A percentile compares a stretch with the other conserved stretches of the same genome.
Conservation (phyloP, 768 basidiomycete species). For the Suillus subluteus region DNA sequence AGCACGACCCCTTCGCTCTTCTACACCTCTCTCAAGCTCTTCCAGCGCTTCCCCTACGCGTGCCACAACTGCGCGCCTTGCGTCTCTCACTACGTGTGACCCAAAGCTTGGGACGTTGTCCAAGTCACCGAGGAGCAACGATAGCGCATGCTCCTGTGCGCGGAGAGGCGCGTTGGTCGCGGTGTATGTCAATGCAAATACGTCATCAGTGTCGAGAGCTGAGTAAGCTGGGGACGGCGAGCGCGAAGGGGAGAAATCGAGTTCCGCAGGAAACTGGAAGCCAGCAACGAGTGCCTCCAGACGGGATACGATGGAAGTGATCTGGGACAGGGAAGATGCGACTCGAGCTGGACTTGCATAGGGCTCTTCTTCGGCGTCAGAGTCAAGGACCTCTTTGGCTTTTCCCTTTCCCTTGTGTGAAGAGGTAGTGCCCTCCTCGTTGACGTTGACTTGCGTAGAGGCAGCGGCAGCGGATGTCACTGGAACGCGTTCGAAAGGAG, state of each 20-base stretch:
- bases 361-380: slow-evolving; percentile 14
- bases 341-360: slow-evolving; percentile 18
- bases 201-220: slow-evolving; percentile 16
- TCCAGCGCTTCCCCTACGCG: slow-evolving; percentile 60
- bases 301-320: slow-evolving; percentile 45
- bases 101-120: slow-evolving; percentile 68
- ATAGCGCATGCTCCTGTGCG: slow-evolving; percentile 64
- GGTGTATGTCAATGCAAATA: slow-evolving; percentile 55
- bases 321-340: slow-evolving; percentile 37
- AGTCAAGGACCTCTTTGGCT: slow-evolving; percentile 29
- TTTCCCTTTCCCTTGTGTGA: slow-evolving; percentile 41
- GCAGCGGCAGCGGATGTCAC: slow-evolving; percentile 6
- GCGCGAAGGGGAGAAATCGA: slow-evolving; percentile 34
- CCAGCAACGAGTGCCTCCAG: slow-evolving; percentile 40
- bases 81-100: slow-evolving; percentile 51
- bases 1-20: slow-evolving; percentile 36
- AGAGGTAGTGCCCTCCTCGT: slow-evolving; percentile 4
- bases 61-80: slow-evolving; percentile 57
- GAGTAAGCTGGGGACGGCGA: slow-evolving; percentile 18
- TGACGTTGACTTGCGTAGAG: background rate
- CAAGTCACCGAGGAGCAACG: slow-evolving; percentile 54
- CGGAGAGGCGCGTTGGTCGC: slow-evolving; percentile 61
- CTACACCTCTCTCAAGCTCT: slow-evolving; percentile 52
- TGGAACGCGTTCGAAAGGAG: background rate
- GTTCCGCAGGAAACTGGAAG: slow-evolving; percentile 41